Conservation (phyloP, 23 red algal genomes). For the Agarophyton chilense region DNA sequence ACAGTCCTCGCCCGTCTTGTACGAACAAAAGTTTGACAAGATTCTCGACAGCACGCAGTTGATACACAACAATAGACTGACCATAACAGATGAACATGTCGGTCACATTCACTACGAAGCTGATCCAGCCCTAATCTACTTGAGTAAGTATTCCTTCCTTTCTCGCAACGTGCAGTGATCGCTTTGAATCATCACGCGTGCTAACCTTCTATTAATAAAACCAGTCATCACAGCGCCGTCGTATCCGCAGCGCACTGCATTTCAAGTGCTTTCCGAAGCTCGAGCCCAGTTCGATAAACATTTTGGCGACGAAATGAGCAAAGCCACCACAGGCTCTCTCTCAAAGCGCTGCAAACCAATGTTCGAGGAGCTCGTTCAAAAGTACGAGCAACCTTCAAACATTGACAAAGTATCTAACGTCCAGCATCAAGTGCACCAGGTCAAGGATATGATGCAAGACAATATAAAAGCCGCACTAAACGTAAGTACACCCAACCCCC, state of each 20-base stretch:
- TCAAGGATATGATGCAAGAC: conserved; percentile 81
- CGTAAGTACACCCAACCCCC: neutral
- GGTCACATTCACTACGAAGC: conserved; percentile 85
- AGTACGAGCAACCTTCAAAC: conserved; percentile 42
- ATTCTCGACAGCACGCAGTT: conserved; percentile 49
- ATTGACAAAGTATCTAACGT: conserved; percentile 73
- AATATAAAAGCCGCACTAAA: conserved; percentile 76
- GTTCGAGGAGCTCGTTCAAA: conserved; percentile 30
- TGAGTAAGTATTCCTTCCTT: conserved; percentile 14
- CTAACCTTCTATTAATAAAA: neutral
- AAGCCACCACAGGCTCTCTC: conserved; percentile 34
- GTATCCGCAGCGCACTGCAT: conserved; percentile 87
- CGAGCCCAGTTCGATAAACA: conserved; percentile 62
- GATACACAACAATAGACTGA: conserved; percentile 69
- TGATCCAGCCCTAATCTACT: conserved; percentile 66
- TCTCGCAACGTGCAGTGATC: too few species aligned
- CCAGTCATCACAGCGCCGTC: conserved; percentile 38
- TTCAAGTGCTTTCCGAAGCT: conserved; percentile 71
- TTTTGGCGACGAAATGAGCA: conserved; percentile 18
- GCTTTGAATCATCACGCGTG: too few species aligned
- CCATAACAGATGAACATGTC: conserved; percentile 64
- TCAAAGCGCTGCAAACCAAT: conserved; percentile 16
- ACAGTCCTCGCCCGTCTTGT: neutral
- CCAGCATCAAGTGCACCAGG: conserved; percentile 78
- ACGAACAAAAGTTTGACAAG: conserved; percentile 47